Evolutionary conservation across 768 basidiomycete species (phyloP).

Genomic region (Pleurotus tuber-regium): DNA sequence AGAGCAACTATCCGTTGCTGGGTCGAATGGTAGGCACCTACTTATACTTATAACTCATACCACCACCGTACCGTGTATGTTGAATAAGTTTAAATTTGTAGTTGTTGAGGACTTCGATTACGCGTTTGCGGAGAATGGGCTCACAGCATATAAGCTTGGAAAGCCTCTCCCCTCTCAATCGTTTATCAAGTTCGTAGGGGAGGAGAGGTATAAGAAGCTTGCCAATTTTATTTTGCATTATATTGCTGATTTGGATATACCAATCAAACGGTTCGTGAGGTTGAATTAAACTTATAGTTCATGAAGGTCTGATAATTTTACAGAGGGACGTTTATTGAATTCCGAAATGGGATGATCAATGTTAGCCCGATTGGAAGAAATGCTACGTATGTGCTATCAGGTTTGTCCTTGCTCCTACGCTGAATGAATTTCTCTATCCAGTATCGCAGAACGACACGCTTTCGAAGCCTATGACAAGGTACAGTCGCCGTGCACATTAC

Average conservation of each 20-base stretch:
- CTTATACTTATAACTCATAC: too few relatives aligned
- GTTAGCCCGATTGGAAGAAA: constrained; percentile 96
- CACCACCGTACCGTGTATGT: background rate
- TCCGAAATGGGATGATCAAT: constrained; percentile 96
- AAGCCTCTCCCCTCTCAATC: constrained; percentile 72
- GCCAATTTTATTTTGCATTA: constrained; percentile 94
- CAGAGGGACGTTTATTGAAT: constrained; percentile 95
- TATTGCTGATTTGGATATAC: constrained; percentile 89
- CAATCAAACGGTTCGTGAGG: constrained; percentile 76
- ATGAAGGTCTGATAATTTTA: too few relatives aligned
- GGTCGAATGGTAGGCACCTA: constrained; percentile 50
- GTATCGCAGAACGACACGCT: constrained; percentile 75
- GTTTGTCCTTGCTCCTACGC: constrained; percentile 5
- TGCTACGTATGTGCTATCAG: constrained; percentile 63
- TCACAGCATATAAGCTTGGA: constrained; percentile 85
- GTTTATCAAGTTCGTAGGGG: constrained; percentile 88
- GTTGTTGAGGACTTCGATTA: constrained; percentile 86
- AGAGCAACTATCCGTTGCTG: constrained; percentile 90
- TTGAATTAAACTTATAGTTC: too few relatives aligned
- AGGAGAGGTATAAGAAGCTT: constrained; percentile 88
- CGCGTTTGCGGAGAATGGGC: constrained; percentile 90
- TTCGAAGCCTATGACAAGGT: constrained; percentile 86
- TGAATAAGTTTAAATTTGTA: constrained; percentile 31
- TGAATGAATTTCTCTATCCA: constrained; percentile 28
- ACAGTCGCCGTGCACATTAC: background rate